phyloP scores from a whole-genome alignment of 192 early-diverging fungal genomes.

The Fimicolochytrium jonesii region DNA sequence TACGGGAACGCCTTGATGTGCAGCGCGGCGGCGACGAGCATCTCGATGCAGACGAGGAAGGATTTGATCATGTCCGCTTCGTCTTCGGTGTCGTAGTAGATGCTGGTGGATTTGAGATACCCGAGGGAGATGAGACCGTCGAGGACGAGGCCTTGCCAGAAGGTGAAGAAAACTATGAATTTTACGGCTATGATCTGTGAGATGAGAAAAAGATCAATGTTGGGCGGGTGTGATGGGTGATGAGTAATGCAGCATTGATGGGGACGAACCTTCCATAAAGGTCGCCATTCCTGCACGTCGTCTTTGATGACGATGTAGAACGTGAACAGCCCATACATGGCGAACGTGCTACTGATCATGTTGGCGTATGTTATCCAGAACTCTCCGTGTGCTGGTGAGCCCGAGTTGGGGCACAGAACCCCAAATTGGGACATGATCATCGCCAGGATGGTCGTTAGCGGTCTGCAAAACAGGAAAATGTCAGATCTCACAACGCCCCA shows the following conservation, averaged over 20 bases:
- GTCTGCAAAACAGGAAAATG: conserved; percentile 34
- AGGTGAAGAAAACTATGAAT: conserved; percentile 58
- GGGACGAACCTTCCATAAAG: conserved; percentile 34
- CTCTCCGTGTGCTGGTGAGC: conserved; percentile 59
- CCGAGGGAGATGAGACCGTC: conserved; percentile 48
- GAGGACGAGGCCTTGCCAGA: conserved; percentile 60
- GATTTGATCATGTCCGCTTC: conserved; percentile 45
- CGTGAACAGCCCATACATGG: conserved; percentile 69
- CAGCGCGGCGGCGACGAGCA: conserved; percentile 56
- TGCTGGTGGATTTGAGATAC: conserved; percentile 32
- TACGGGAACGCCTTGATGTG: conserved; percentile 49
- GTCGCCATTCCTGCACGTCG: conserved; percentile 43
- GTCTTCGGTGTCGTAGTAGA: conserved; percentile 49
- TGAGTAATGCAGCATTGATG: conserved; percentile 2
- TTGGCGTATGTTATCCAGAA: conserved; percentile 63
- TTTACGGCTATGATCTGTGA: conserved; percentile 41
- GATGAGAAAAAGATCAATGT: not conserved
- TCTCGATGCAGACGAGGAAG: conserved; percentile 55
- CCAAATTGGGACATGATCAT: conserved; percentile 55
- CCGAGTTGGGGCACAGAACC: conserved; percentile 61
- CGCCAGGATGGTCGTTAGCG: conserved; percentile 60
- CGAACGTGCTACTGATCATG: conserved; percentile 60
- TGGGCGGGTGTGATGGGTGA: not conserved
- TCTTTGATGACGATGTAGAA: conserved; percentile 65
- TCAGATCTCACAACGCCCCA: not conserved